Conservation (phyloP, 2,329 filamentous ascomycete genomes). For the Fusarium stilboides region DNA sequence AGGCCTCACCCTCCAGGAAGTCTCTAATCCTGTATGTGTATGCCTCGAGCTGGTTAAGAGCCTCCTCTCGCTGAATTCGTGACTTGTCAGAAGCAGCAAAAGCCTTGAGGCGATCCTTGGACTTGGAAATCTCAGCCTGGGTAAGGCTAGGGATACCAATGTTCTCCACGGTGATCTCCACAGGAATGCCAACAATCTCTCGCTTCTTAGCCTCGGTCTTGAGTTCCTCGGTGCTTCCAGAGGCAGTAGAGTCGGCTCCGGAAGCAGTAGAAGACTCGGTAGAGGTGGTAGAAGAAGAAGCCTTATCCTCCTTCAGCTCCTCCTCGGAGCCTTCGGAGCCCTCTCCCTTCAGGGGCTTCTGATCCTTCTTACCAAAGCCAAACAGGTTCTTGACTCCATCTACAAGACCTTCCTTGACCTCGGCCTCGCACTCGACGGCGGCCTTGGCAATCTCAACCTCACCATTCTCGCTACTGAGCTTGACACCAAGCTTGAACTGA, state of each 20-base stretch:
- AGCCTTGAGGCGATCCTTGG: conserved; percentile 81
- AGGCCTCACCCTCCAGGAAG: conserved; percentile 82
- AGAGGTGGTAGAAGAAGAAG: conserved; percentile 45
- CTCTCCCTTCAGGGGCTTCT: conserved; percentile 75
- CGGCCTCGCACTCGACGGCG: conserved; percentile 88
- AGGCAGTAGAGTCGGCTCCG: conserved; percentile 59
- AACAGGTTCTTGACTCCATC: conserved; percentile 97
- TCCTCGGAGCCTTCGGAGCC: conserved; percentile 57
- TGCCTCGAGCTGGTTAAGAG: conserved; percentile 91
- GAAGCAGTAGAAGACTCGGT: conserved; percentile 50
- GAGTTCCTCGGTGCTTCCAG: conserved; percentile 61
- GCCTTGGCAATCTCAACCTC: conserved; percentile 84
- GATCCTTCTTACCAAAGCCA: conserved; percentile 90
- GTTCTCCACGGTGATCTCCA: conserved; percentile 66
- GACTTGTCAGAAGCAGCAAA: conserved; percentile 90
- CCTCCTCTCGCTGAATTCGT: conserved; percentile 84
- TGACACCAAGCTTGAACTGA: conserved; percentile 83
- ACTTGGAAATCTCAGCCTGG: conserved; percentile 63
- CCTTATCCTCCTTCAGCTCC: conserved; percentile 59
- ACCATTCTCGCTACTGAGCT: conserved; percentile 80
- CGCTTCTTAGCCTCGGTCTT: conserved; percentile 72
- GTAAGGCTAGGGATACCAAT: conserved; percentile 65
- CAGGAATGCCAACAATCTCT: conserved; percentile 69
- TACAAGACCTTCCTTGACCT: conserved; percentile 86
- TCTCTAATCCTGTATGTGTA: conserved; percentile 93